Evolutionary conservation across 2,329 filamentous ascomycete species (phyloP), one percentile per base, ranked within the genome.

Genomic region (Venturia pyrina): DNA sequence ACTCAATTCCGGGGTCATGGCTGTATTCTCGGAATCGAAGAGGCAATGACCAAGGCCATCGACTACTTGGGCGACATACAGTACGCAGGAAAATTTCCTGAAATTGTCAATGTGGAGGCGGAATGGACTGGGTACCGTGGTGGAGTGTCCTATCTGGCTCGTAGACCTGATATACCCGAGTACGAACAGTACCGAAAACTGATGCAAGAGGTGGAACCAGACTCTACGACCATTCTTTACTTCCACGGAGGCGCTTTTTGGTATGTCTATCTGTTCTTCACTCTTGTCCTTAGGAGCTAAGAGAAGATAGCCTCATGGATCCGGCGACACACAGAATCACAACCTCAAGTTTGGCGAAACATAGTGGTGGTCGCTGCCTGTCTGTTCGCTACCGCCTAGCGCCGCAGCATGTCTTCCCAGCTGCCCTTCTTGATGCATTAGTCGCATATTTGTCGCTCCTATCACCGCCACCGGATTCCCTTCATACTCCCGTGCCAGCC

Each of bases 191-290:
- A 89, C 71, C 77, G 76, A 62, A 81, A 82, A 66, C 77, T 93
- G 76, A 88, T 90, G 84, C 81, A 81, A 66, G 89, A 91, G 72
- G 83, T 84, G 67, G 83, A 75, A 21, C 82, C 79, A 62, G 82
- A 84, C 3, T 81, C 28, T 19, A 8, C 83, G 0, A 91, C 88
- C 0, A 75, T 91, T 0, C 78, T 93, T 28, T 92, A 90, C 74
- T 83, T 92, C 70, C 89, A 93, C 74, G 89, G 89, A 68, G 90
- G 90, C 63, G 89, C 87, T 3, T 89, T 88, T 77, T 91, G 80
- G 60, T 62, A 21, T 34, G 60, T 62, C 11, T 3, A 1, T 15
- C 13, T 46, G 37, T 21, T 43, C n/a, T 11, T 21, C 3, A 3
- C 28, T 28, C 37, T n/a, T n/a, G 17, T 43, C 8, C 11, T 10